phyloP scores from a whole-genome alignment of 2,329 filamentous ascomycete species.

The Neonectria faginata region DNA sequence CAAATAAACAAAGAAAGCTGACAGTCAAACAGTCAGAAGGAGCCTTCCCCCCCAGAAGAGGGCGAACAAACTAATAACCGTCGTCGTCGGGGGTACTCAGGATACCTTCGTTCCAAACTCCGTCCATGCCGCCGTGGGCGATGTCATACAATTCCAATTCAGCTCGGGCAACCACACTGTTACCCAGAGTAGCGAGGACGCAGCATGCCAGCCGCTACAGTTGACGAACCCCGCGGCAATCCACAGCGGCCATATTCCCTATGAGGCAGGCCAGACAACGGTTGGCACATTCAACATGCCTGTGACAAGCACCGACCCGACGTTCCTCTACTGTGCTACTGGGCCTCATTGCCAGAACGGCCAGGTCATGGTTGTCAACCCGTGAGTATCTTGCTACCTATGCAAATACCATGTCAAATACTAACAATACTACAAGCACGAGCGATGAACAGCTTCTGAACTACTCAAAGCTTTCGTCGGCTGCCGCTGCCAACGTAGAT shows the following conservation, averaged over 20 bases:
- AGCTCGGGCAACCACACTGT: conserved; percentile 58
- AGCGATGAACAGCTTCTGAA: conserved; percentile 35
- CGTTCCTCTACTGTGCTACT: conserved; percentile 65
- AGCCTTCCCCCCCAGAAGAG: conserved; percentile 20
- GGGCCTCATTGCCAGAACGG: conserved; percentile 62
- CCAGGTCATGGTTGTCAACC: conserved; percentile 65
- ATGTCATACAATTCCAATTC: conserved; percentile 59
- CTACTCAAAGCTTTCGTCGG: conserved; percentile 35
- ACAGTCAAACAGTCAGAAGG: conserved; percentile 23
- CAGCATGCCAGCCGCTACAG: conserved; percentile 55
- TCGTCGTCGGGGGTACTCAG: conserved; percentile 53
- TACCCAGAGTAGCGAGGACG: conserved; percentile 53
- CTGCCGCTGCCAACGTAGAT: conserved; percentile 39
- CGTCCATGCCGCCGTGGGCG: conserved; percentile 50
- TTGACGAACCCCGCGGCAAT: conserved; percentile 48
- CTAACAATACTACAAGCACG: conserved; percentile 17
- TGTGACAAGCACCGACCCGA: conserved; percentile 56
- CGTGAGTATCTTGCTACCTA: conserved; percentile 44
- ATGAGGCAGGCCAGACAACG: conserved; percentile 48
- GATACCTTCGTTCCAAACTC: conserved; percentile 54
- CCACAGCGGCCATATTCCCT: conserved; percentile 57
- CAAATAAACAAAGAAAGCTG: neutral
- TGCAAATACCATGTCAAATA: neutral
- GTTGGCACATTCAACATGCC: conserved; percentile 61
- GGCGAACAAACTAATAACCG: conserved; percentile 45